phyloP scores from a whole-genome alignment of 2,329 filamentous ascomycete genomes.

The Sporothrix phasma region DNA sequence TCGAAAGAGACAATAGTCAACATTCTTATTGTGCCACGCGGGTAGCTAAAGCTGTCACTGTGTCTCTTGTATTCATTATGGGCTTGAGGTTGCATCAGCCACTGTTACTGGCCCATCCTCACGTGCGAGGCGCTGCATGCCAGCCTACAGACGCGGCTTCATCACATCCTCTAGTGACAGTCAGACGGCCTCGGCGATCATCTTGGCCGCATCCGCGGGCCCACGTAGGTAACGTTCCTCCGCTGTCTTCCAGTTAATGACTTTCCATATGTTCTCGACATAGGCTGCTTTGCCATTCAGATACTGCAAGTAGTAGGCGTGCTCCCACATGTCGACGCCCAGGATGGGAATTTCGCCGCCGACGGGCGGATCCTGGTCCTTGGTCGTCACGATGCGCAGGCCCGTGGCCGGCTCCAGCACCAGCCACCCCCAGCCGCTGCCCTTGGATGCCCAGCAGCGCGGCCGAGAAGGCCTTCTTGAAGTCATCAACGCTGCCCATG shows the following conservation, averaged over 20 bases:
- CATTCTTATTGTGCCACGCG: no score
- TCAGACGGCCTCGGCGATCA: conserved; percentile 34
- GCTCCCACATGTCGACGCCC: conserved; percentile 87
- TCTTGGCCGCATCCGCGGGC: conserved; percentile 37
- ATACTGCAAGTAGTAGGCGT: conserved; percentile 76
- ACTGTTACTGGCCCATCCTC: no score
- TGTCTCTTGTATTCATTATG: no score
- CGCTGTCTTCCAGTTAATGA: conserved; percentile 67
- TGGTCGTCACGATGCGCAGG: conserved; percentile 67
- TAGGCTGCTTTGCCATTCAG: conserved; percentile 67
- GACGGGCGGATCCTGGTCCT: conserved; percentile 73
- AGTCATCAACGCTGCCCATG: conserved; percentile 58
- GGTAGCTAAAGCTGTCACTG: no score
- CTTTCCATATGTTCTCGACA: conserved; percentile 65
- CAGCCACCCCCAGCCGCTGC: conserved; percentile 84
- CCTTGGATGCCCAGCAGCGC: conserved; percentile 63
- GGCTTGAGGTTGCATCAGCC: no score
- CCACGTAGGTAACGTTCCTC: conserved; percentile 50
- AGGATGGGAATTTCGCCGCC: conserved; percentile 56
- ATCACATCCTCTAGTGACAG: not conserved
- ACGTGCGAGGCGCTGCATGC: no score
- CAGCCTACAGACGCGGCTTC: no score
- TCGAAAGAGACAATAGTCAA: no score
- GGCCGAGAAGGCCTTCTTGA: conserved; percentile 55
- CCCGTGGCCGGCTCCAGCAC: conserved; percentile 51